Evolutionary conservation across 1,139 yeast genomes (phyloP).

Genomic region (Hansenula anomala): DNA sequence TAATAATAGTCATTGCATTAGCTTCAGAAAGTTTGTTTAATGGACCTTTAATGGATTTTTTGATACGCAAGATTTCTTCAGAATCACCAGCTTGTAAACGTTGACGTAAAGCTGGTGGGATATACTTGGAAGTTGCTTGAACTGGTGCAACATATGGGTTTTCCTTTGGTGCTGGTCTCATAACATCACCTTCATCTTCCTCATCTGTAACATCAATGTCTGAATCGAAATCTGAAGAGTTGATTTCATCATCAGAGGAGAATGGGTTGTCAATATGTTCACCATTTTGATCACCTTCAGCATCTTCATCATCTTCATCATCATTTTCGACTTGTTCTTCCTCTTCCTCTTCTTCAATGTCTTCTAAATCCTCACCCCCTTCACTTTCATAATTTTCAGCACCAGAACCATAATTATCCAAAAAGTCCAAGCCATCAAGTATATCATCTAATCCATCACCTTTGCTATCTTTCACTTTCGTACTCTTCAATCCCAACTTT

Average conservation of each 20-base stretch:
- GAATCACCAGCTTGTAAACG: conserved; percentile 40
- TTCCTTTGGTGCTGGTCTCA: conserved; percentile 42
- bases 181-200: conserved; percentile 26
- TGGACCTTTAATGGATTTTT: conserved; percentile 68
- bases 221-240: conserved; percentile 42
- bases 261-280: conserved; percentile 28
- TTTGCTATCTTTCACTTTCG: conserved; percentile 41
- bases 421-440: conserved; percentile 72
- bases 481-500: conserved; percentile 65
- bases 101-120: conserved; percentile 82
- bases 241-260: conserved; percentile 42
- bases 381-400: conserved; percentile 6
- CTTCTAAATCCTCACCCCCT: conserved; percentile 4
- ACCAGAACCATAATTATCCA: conserved; percentile 32
- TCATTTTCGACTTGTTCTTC: conserved; percentile 18
- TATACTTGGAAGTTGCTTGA: conserved; percentile 36
- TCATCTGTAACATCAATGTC: conserved; percentile 31
- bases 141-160: conserved; percentile 87
- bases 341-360: conserved; percentile 9
- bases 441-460: conserved; percentile 72
- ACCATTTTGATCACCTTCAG: conserved; percentile 21
- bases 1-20: conserved; percentile 65
- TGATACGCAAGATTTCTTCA: conserved; percentile 46
- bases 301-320: conserved; percentile 17
- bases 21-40: conserved; percentile 85